Percentiles rank a stretch among this genome's conserved stretches.
These are phyloP conservation scores for Endocarpon pusillum DNA, from an alignment of 495 filamentous ascomycete species.

Conservation along the genomic window DNA sequence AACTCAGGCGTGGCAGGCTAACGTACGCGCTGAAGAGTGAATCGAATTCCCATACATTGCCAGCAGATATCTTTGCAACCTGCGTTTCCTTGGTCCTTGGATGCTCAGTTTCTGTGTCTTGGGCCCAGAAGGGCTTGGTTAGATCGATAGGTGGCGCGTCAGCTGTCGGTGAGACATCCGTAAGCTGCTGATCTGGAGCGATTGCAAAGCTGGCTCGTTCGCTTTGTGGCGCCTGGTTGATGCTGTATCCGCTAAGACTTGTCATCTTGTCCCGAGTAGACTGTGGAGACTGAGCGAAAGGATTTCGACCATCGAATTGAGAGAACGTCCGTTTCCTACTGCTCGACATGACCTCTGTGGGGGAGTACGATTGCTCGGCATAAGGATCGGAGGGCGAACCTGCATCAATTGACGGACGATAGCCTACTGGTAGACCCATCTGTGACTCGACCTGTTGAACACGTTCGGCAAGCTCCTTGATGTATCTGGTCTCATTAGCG, in stretches of 20 bases:
- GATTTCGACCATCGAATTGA: background rate
- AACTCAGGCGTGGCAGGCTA: too few relatives aligned
- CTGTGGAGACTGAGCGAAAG: background rate
- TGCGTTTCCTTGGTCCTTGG: too few relatives aligned
- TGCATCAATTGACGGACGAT: background rate
- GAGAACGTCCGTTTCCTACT: background rate
- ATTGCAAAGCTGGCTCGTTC: background rate
- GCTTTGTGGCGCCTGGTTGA: background rate
- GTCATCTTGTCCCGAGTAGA: too few relatives aligned
- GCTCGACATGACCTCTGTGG: background rate
- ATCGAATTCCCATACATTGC: too few relatives aligned
- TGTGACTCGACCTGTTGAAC: slow-evolving; percentile 68
- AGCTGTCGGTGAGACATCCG: background rate
- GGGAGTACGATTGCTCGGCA: background rate
- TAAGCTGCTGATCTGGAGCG: background rate
- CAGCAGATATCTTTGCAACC: too few relatives aligned
- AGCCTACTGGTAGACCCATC: slow-evolving; percentile 13
- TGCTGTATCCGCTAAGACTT: background rate
- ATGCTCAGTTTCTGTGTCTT: background rate
- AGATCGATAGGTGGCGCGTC: background rate
- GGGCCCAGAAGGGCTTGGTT: background rate
- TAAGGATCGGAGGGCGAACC: background rate
- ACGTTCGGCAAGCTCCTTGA: slow-evolving; percentile 86
- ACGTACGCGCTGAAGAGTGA: too few relatives aligned
- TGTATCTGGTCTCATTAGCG: slow-evolving; percentile 42